Evolutionary conservation across 2,329 filamentous ascomycete species (phyloP), one percentile per base, ranked within the genome.

Genomic region (Aspergillus sp.): DNA sequence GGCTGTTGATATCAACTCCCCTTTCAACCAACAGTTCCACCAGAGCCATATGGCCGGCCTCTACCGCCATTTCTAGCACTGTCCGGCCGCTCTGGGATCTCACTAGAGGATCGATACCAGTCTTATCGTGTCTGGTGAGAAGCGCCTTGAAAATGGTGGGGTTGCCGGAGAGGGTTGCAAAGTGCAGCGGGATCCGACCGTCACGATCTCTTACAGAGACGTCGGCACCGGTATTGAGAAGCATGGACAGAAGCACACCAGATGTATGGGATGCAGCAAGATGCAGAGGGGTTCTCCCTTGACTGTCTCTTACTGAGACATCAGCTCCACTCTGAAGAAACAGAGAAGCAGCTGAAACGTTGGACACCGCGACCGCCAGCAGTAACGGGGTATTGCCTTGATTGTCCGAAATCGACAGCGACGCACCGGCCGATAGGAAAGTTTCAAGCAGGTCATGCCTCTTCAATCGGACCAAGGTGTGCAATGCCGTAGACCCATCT

Each of bases 161-260:
- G 15, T 53, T 53, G 0, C 24, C 31, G 3, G 31, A 35, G 14
- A 53, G 17, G 3, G 41, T 27, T 7, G 51, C 43, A 27, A 37
- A 53, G 33, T 53, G 51, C 14, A 53, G 9, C 5, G 51, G 51
- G 19, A 46, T 53, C 7, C 51, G 51, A n/a, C 33, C 51, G 14
- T 45, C 19, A 17, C 19, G 7, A 19, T 53, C 51, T 7, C 31
- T 27, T 5, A n/a, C 33, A 15, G 31, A 24, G 5, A 53, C n/a
- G 15, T 53, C 51, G 19, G 51, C 51, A 6, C 33, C 19, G 3
- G 41, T 31, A 19, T 39, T 24, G 3, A 53, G 41, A 24, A 53
- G 41, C 51, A 53, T 53, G 6, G 14, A 8, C 1, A 53, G 15
- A 15, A 53, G 15, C 9, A 12, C 33, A 7, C 19, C 21, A 12